Evolutionary conservation across 176 grass and related monocot species (phyloP), one percentile per base, ranked within the genome.

Genomic region (Aegilops umbellulata): DNA sequence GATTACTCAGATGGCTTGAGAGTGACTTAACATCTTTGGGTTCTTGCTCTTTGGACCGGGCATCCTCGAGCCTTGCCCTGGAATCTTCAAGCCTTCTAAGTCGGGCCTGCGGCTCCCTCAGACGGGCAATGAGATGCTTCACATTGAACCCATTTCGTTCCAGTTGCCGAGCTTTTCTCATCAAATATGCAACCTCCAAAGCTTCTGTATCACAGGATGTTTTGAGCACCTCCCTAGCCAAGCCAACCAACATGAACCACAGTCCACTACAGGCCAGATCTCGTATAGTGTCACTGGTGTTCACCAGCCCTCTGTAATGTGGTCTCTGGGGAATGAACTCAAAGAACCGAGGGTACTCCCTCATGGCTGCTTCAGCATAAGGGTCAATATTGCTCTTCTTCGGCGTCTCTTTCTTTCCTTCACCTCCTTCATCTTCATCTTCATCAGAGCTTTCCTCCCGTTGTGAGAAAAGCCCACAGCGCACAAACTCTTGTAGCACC

Each of bases 321-420:
- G 92, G 92, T 78, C 73, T 85, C 31, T 94, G 92, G 14, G 92
- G 92, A 74, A 94, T 87, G 64, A 94, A 13, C 76, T 87, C 32
- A 69, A 94, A 94, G 71, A 91, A 94, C 19, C 27, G 77, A 85
- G 86, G 87, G 41, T 94, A 91, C 57, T 89, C 81, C 65, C 80
- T 74, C 82, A 85, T 87, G 17, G 92, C 89, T 47, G 87, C 84
- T 69, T 82, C 34, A 55, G 81, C 87, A 58, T 82, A 91, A 82
- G 89, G 87, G 44, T 94, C 92, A 79, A 32, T 35, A 30, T 35
- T 47, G 14, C 49, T 71, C 42, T 14, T 71, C 17, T 81, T 78
- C 23, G 22, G 10, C 42, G 7, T 78, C 19, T 41, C 41, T 82
- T 6, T 32, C 25, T 85, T 78, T 49, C 72, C 79, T 79, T 47